Evolutionary conservation across 2,329 filamentous ascomycete species (phyloP), one percentile per base, ranked within the genome.

Genomic region (Fusarium redolens): DNA sequence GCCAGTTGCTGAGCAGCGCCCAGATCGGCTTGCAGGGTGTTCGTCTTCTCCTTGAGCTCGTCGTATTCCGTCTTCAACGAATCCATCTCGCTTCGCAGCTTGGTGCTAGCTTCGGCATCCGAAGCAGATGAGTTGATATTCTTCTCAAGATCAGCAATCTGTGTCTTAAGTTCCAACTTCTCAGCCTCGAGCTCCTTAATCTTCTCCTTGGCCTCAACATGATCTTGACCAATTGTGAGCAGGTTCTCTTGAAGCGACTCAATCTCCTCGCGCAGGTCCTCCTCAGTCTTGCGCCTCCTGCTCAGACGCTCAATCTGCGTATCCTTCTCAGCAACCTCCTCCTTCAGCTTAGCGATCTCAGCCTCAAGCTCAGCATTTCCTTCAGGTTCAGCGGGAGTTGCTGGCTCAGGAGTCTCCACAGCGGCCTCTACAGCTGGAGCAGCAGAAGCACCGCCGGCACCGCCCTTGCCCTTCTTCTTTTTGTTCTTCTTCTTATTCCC

Each of bases 401-500:
- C 74, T 3, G 79, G 77, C 33, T 86, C 83, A 5, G 81, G 79
- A 2, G 80, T 77, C 20, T 85, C 82, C 7, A 79, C 68, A 8
- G 82, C 79, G 9, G 82, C 75, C 60, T 86, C 74, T 33, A 75
- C 72, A 7, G 76, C 67, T 3, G 75, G 64, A 30, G 78, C 75
- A n/a, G 83, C 81, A 13, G 22, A 22, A 22, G 85, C 82, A 11
- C 82, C 80, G 11, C 81, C 81, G 71, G 88, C 90, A 37, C 87
- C 89, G 22, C 89, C 90, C 85, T 95, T 96, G 82, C 92, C 93
- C 88, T 97, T 97, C 85, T 96, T 97, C 80, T 95, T 97, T 81
- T 93, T 95, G 82, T 94, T 69, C 40, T 69, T 97, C 83, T 95
- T 96, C 66, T 87, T 89, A 68, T 85, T 85, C 0, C 78, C 78